These are phyloP conservation scores for Recurvomyces mirabilis DNA, from an alignment of 495 filamentous ascomycete species.

Conservation along the genomic window DNA sequence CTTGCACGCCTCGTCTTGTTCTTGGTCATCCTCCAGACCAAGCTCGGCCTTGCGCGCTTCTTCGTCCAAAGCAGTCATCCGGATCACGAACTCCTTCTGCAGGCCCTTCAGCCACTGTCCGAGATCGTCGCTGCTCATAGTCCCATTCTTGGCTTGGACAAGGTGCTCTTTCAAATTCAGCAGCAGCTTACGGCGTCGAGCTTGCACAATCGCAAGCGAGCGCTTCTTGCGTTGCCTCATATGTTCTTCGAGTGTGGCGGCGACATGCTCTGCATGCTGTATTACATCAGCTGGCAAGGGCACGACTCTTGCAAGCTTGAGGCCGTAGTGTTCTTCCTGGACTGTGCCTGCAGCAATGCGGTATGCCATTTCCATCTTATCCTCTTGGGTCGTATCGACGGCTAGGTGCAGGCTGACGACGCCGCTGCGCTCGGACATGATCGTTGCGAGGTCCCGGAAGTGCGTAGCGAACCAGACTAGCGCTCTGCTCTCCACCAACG, in stretches of 20 bases:
- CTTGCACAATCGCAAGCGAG: constrained; percentile 43
- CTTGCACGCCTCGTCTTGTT: too few relatives aligned
- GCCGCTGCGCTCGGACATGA: constrained; percentile 59
- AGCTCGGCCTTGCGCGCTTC: too few relatives aligned
- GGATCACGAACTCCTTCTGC: constrained; percentile 62
- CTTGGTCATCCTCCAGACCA: too few relatives aligned
- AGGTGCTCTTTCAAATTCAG: constrained; percentile 65
- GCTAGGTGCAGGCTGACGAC: constrained; percentile 74
- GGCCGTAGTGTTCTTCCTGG: constrained; percentile 63
- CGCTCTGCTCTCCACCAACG: constrained; percentile 60
- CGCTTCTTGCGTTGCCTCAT: constrained; percentile 44
- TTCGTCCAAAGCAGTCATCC: constrained; percentile 55
- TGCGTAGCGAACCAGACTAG: constrained; percentile 90
- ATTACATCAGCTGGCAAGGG: constrained; percentile 59
- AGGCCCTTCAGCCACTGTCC: constrained; percentile 54
- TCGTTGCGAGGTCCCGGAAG: constrained; percentile 69
- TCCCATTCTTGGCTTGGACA: constrained; percentile 54
- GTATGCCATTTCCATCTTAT: constrained; percentile 73
- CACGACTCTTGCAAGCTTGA: constrained; percentile 65
- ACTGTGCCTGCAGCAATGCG: constrained; percentile 60
- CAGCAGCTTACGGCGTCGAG: constrained; percentile 57
- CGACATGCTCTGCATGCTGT: constrained; percentile 54
- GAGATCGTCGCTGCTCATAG: constrained; percentile 54
- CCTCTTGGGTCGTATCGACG: constrained; percentile 43
- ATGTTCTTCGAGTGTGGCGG: constrained; percentile 44